These are phyloP conservation scores for Gonapodya sp. DNA, from an alignment of 192 early-diverging fungal genomes.

Conservation along the genomic window DNA sequence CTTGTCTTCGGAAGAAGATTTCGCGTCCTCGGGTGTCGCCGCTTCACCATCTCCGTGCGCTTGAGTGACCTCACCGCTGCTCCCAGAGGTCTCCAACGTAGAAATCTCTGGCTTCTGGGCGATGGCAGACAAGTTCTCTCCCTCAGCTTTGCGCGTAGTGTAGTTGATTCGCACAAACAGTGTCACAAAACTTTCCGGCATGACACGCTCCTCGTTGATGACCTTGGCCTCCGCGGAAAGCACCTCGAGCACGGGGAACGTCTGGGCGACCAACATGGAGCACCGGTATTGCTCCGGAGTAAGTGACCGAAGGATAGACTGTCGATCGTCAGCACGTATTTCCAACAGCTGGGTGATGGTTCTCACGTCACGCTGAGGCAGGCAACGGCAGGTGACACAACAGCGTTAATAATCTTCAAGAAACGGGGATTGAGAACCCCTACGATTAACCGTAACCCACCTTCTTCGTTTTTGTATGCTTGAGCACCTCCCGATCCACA, in stretches of 20 bases:
- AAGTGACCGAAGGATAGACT: constrained; percentile 34
- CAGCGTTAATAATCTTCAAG: too few species aligned
- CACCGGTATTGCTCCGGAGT: constrained; percentile 56
- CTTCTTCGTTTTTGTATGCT: constrained; percentile 54
- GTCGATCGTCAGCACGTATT: constrained; percentile 52
- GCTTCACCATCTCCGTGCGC: too few species aligned
- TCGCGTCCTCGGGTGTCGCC: too few species aligned
- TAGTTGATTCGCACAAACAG: constrained; percentile 15
- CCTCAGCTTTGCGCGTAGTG: background rate
- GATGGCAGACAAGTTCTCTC: background rate
- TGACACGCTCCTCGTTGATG: constrained; percentile 31
- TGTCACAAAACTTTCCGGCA: constrained; percentile 68
- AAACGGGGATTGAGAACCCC: background rate
- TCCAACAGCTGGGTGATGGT: constrained; percentile 59
- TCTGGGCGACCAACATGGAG: constrained; percentile 60
- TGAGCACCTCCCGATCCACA: constrained; percentile 55
- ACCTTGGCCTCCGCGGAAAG: constrained; percentile 35
- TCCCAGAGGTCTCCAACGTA: background rate
- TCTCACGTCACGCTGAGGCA: constrained; percentile 37
- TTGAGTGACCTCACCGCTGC: background rate
- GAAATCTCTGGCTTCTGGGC: background rate
- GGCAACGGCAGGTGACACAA: too few species aligned
- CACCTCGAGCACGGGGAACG: constrained; percentile 69
- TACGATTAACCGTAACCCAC: constrained; percentile 11
- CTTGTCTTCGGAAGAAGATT: too few species aligned